These are phyloP conservation scores for Sphagnum fallax DNA, from an alignment of 228 moss, liverwort and hornwort genomes.

Conservation along the genomic window DNA sequence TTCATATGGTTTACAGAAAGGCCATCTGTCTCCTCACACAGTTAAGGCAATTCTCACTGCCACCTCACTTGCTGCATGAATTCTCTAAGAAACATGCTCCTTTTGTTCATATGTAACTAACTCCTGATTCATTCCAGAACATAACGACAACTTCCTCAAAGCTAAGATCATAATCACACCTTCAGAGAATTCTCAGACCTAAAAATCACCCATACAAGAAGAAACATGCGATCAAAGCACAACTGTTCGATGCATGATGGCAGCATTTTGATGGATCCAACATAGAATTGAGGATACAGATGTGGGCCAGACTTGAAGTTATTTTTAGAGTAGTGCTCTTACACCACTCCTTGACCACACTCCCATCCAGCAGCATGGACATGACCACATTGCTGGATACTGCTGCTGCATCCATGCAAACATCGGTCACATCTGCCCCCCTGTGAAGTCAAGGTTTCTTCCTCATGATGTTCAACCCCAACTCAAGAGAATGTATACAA, in stretches of 20 bases:
- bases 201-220: no score
- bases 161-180: no score
- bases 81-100: background rate
- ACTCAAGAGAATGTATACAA: background rate
- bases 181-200: no score
- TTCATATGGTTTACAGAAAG: conserved; percentile 69
- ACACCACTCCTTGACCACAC: conserved; percentile 98
- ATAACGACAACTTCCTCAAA: no score
- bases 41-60: background rate
- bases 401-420: conserved; percentile 94
- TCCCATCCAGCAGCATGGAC: conserved; percentile 86
- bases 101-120: background rate
- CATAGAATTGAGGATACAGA: conserved; percentile 57
- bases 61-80: background rate
- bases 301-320: conserved; percentile 52
- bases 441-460: conserved; percentile 35
- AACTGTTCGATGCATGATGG: no score
- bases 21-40: conserved; percentile 31
- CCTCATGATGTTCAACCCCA: background rate
- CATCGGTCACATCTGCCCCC: conserved; percentile 76
- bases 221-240: no score
- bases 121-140: no score
- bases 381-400: conserved; percentile 91
- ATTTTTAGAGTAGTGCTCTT: conserved; percentile 57
- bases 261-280: background rate